Conservation (phyloP, 2,329 filamentous ascomycete genomes). For the Fusarium xyrophilum region DNA sequence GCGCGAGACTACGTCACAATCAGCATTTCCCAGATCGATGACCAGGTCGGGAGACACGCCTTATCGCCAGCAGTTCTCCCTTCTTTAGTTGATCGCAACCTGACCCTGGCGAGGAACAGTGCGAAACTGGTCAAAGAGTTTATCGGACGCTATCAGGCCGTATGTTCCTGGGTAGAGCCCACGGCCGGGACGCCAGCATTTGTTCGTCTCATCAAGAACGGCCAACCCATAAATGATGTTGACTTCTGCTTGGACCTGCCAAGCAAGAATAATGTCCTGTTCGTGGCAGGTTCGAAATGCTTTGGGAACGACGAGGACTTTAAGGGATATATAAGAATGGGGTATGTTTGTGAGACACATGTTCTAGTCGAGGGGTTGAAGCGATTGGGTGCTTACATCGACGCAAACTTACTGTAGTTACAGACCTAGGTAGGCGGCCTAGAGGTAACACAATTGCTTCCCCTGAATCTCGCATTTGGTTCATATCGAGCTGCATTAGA, state of each 20-base stretch:
- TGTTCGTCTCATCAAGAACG: slow-evolving; percentile 69
- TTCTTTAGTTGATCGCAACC: slow-evolving; percentile 60
- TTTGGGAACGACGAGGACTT: slow-evolving; percentile 74
- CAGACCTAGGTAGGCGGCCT: background rate
- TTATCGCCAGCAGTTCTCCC: slow-evolving; percentile 58
- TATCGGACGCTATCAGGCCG: slow-evolving; percentile 67
- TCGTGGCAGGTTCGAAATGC: slow-evolving; percentile 75
- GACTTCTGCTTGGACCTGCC: slow-evolving; percentile 73
- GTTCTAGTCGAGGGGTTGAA: slow-evolving; percentile 72
- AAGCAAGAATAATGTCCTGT: slow-evolving; percentile 73
- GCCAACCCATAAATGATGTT: slow-evolving; percentile 72
- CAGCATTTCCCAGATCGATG: slow-evolving; percentile 82
- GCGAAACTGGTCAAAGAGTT: slow-evolving; percentile 71
- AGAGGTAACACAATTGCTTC: background rate
- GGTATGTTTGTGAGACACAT: slow-evolving; percentile 75
- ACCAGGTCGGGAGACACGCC: slow-evolving; percentile 78
- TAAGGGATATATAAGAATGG: slow-evolving; percentile 77
- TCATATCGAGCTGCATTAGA: slow-evolving; percentile 7
- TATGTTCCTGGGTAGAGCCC: slow-evolving; percentile 75
- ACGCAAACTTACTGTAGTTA: slow-evolving; percentile 10
- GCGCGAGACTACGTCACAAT: slow-evolving; percentile 86
- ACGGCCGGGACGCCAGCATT: slow-evolving; percentile 82
- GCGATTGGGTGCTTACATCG: slow-evolving; percentile 52
- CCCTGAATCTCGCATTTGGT: background rate
- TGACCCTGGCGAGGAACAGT: slow-evolving; percentile 70